Conservation (phyloP, 1,284 basidiomycete genomes). For the Mycena sp. region DNA sequence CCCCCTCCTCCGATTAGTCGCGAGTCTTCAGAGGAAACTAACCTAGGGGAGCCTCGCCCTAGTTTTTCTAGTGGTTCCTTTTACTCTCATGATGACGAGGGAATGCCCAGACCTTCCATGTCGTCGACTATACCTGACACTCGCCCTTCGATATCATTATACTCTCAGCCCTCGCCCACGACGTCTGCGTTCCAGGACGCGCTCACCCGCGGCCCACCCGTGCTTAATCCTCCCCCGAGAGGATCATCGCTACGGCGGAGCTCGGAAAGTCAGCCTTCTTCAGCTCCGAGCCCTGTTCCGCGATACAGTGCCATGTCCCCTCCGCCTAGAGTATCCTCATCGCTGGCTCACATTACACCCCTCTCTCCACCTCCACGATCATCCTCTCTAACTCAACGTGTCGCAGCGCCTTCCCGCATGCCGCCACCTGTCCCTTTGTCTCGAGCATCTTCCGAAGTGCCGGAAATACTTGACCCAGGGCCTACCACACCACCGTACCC, state of each 20-base stretch:
- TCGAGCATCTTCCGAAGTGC: conserved; percentile 29
- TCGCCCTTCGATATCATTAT: conserved; percentile 65
- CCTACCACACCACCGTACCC: conserved; percentile 54
- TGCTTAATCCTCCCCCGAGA: conserved; percentile 37
- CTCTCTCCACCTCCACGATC: conserved; percentile 63
- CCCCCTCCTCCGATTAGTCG: conserved; percentile 25
- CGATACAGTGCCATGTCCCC: conserved; percentile 62
- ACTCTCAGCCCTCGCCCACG: conserved; percentile 69
- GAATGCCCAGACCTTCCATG: conserved; percentile 43
- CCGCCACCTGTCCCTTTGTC: not conserved
- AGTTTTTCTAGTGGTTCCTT: conserved; percentile 38
- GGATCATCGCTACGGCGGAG: conserved; percentile 45
- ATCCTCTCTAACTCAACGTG: conserved; percentile 14
- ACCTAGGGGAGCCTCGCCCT: conserved; percentile 20
- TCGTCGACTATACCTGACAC: conserved; percentile 57
- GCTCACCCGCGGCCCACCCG: conserved; percentile 43
- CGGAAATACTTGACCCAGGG: conserved; percentile 50
- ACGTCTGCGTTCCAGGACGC: conserved; percentile 76
- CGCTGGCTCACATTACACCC: conserved; percentile 46
- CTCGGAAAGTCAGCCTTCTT: conserved; percentile 33
- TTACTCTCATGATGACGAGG: conserved; percentile 40
- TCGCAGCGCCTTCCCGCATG: not conserved
- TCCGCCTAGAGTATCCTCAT: conserved; percentile 57
- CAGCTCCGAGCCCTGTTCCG: conserved; percentile 40
- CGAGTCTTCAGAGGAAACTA: conserved; percentile 29